phyloP scores from a whole-genome alignment of 2,329 filamentous ascomycete species.

The Phyllosticta citrichinensis region DNA sequence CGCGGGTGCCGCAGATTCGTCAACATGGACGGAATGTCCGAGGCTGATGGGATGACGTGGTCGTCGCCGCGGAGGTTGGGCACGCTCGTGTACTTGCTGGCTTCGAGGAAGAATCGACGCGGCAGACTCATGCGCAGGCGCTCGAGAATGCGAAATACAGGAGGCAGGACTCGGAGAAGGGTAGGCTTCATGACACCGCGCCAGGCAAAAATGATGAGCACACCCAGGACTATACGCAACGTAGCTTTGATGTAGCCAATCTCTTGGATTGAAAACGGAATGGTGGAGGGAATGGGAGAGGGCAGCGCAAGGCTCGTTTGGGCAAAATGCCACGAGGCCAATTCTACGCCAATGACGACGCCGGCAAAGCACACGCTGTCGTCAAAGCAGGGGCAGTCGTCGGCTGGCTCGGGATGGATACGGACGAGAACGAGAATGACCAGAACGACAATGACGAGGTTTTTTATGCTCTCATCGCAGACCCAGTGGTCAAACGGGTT shows the following conservation, averaged over 20 bases:
- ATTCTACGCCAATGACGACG: constrained; percentile 74
- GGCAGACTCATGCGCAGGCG: constrained; percentile 69
- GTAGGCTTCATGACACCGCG: constrained; percentile 79
- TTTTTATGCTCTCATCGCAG: constrained; percentile 42
- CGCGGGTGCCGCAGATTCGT: constrained; percentile 73
- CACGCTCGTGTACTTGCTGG: constrained; percentile 74
- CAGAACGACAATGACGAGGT: constrained; percentile 53
- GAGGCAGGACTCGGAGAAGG: constrained; percentile 67
- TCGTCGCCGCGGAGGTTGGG: constrained; percentile 65
- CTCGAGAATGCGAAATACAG: constrained; percentile 79
- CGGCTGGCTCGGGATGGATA: constrained; percentile 88
- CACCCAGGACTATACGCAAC: constrained; percentile 64
- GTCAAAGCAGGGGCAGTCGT: constrained; percentile 95
- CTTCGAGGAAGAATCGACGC: constrained; percentile 80
- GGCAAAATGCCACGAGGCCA: constrained; percentile 75
- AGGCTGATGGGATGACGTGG: constrained; percentile 83
- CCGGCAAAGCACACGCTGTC: constrained; percentile 90
- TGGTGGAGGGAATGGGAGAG: constrained; percentile 46
- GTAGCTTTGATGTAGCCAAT: constrained; percentile 57
- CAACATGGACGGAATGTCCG: constrained; percentile 73
- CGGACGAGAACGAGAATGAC: constrained; percentile 68
- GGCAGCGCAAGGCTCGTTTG: constrained; percentile 45
- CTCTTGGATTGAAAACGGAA: constrained; percentile 55
- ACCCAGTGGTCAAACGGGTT: constrained; percentile 60
- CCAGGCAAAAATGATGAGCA: constrained; percentile 81